Evolutionary conservation across 1,284 basidiomycete species (phyloP).

Genomic region (Heterobasidion occidentale): DNA sequence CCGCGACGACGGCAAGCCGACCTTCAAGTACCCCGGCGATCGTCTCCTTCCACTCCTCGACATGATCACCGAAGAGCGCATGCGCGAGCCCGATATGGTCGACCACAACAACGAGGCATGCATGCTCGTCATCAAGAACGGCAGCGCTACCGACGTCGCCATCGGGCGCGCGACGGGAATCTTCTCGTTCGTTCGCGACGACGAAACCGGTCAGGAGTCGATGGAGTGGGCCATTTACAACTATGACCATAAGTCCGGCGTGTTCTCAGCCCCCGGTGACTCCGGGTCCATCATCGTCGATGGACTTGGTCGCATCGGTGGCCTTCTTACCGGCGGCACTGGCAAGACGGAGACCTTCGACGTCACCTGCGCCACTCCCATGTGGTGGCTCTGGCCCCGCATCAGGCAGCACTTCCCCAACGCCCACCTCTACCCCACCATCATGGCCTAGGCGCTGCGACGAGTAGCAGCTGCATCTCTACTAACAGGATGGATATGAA

Average conservation of each 20-base stretch:
- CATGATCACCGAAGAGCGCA: slow-evolving; percentile 22
- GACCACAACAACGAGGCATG: slow-evolving; percentile 16
- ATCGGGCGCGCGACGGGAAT: slow-evolving; percentile 23
- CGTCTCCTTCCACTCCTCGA: slow-evolving; percentile 20
- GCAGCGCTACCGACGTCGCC: slow-evolving; percentile 23
- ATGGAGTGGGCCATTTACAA: slow-evolving; percentile 19
- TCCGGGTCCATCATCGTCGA: slow-evolving; percentile 25
- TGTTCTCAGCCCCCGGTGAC: slow-evolving; percentile 28
- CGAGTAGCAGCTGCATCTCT: too few species aligned
- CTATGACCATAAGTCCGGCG: slow-evolving; percentile 18
- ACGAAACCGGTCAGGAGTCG: slow-evolving; percentile 20
- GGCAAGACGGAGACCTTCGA: slow-evolving; percentile 14
- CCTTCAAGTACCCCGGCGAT: slow-evolving; percentile 24
- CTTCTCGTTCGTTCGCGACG: slow-evolving; percentile 21
- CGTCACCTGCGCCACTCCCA: slow-evolving; percentile 24
- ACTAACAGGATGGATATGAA: too few species aligned
- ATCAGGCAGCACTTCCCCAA: slow-evolving; percentile 15
- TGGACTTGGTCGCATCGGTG: slow-evolving; percentile 17
- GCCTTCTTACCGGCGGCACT: slow-evolving; percentile 24
- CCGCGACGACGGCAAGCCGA: slow-evolving; percentile 10
- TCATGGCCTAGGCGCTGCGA: too few species aligned
- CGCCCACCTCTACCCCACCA: slow-evolving; percentile 19
- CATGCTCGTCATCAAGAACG: slow-evolving; percentile 27
- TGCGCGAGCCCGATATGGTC: slow-evolving; percentile 19
- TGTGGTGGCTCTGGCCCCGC: slow-evolving; percentile 24